These are phyloP conservation scores for Dactylellina drechsleri DNA, from an alignment of 2,329 filamentous ascomycete species.

Conservation along the genomic window DNA sequence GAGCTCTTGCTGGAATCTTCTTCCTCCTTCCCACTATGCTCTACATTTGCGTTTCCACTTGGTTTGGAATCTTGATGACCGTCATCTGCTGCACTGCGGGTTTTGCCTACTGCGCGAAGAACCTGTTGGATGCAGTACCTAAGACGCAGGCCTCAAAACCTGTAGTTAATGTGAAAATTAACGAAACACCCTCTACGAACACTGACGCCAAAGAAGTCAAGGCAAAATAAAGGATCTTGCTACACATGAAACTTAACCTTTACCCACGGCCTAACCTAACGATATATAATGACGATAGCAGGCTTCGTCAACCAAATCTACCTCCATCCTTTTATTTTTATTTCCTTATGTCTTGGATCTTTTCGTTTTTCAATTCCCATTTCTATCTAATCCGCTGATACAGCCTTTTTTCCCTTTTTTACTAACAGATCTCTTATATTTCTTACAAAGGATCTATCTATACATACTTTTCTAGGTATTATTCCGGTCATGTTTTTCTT, in stretches of 20 bases:
- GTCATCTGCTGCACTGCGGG: conserved; percentile 37
- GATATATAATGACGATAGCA: conserved; percentile 32
- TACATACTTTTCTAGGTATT: conserved; percentile 27
- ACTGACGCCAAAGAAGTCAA: conserved; percentile 29
- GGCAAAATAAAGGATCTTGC: conserved; percentile 8
- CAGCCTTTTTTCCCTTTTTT: conserved; percentile 22
- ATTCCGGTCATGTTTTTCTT: conserved; percentile 40
- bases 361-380: background rate
- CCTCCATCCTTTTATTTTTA: background rate
- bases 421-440: conserved; percentile 40
- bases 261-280: conserved; percentile 16
- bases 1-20: conserved; percentile 42
- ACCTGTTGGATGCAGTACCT: conserved; percentile 19
- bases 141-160: conserved; percentile 9
- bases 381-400: conserved; percentile 28
- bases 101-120: conserved; percentile 43
- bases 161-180: conserved; percentile 17
- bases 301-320: conserved; percentile 23
- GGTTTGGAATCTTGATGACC: conserved; percentile 48
- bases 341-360: conserved; percentile 3
- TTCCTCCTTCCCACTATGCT: conserved; percentile 46
- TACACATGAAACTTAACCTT: conserved; percentile 6
- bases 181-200: conserved; percentile 24
- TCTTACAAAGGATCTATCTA: conserved; percentile 34
- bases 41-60: conserved; percentile 47